Percentiles rank a stretch among this genome's conserved stretches.
phyloP scores from a whole-genome alignment of 208 protist genomes.

The Trypanosoma brucei region DNA sequence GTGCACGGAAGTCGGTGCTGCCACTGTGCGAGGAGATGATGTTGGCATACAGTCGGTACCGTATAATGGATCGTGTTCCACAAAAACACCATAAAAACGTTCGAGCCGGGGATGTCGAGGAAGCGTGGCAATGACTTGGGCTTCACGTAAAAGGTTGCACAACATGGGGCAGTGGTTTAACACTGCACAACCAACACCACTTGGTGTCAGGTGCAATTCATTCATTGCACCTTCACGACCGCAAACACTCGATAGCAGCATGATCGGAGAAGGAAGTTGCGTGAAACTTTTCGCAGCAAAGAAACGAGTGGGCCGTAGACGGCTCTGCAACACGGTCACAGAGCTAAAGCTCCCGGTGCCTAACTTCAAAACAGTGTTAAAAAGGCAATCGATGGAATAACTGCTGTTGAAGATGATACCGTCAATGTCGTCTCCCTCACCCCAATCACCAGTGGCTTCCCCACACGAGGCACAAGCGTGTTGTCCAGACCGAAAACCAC shows the following conservation, averaged over 20 bases:
- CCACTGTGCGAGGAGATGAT: not conserved
- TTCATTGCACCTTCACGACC: not conserved
- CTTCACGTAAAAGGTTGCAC: slow-evolving; percentile 11
- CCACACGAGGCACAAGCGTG: no score
- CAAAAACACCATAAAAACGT: slow-evolving; percentile 18
- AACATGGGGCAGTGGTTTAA: not conserved
- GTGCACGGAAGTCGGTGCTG: not conserved
- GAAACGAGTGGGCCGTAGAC: slow-evolving; percentile 15
- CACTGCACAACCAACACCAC: not conserved
- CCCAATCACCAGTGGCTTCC: no score
- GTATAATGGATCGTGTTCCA: not conserved
- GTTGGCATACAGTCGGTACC: no score
- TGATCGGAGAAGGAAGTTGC: not conserved
- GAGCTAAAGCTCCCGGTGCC: slow-evolving; percentile 19
- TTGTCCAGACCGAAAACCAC: no score
- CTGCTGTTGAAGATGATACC: not conserved
- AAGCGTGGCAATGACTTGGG: slow-evolving; percentile 1
- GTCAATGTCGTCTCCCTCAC: no score
- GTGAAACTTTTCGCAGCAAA: slow-evolving; percentile 26
- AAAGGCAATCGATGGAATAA: not conserved
- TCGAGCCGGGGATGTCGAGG: slow-evolving; percentile 21
- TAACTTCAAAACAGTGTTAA: slow-evolving; percentile 9
- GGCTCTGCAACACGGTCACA: slow-evolving; percentile 19
- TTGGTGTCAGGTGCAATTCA: not conserved
- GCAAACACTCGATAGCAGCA: not conserved